These are phyloP conservation scores for Eucalyptus leucophloia DNA, from an alignment of 345 rosid genomes.

Conservation along the genomic window DNA sequence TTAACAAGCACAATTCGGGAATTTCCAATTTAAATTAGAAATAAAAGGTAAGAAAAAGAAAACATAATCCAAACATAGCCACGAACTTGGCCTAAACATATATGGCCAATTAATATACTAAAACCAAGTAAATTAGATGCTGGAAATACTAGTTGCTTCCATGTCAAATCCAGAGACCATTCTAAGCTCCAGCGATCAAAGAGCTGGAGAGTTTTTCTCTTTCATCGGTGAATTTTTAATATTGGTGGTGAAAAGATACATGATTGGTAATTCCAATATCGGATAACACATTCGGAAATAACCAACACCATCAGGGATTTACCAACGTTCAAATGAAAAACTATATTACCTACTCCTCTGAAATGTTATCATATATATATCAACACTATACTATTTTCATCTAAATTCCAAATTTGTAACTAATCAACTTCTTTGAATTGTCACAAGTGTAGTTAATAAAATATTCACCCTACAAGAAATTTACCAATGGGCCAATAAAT, in stretches of 20 bases:
- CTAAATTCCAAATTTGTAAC: neutral
- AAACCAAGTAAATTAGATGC: neutral
- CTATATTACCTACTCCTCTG: neutral
- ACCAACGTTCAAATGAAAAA: neutral
- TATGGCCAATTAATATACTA: neutral
- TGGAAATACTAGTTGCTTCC: neutral
- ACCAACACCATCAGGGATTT: neutral
- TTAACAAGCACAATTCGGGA: neutral
- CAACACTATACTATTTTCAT: neutral
- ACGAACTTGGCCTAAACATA: neutral
- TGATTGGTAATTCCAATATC: neutral
- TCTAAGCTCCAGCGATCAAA: neutral
- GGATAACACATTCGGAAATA: neutral
- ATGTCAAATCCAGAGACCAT: neutral
- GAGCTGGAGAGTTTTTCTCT: neutral
- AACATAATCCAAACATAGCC: neutral
- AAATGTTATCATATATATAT: neutral
- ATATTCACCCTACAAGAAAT: neutral
- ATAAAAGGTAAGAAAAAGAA: neutral
- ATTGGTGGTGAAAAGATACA: neutral
- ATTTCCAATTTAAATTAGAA: neutral
- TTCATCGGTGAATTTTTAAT: neutral
- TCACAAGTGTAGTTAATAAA: neutral
- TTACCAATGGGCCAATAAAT: neutral
- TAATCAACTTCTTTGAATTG: neutral